Evolutionary conservation across 192 early-diverging fungal species (phyloP).

Genomic region (Haplosporangium gracile): DNA sequence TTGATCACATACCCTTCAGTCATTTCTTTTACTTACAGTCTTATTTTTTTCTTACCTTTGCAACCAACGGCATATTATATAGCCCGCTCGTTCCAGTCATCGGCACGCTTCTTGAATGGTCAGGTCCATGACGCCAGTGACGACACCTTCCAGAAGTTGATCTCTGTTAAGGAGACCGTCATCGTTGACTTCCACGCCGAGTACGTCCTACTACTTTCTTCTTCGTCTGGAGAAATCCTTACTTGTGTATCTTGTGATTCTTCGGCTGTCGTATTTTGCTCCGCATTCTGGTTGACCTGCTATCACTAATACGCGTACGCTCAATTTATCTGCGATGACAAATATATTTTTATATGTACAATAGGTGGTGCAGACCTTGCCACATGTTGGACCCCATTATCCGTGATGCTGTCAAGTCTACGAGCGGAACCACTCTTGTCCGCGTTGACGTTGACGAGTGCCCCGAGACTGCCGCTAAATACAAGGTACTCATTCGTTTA

Average conservation of each 20-base stretch:
- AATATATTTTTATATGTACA: background rate
- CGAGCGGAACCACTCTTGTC: constrained; percentile 77
- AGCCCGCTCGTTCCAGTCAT: constrained; percentile 49
- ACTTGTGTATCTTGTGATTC: background rate
- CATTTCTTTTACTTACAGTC: no score
- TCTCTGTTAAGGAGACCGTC: constrained; percentile 75
- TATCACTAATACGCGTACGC: background rate
- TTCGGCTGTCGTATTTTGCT: background rate
- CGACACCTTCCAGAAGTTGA: constrained; percentile 69
- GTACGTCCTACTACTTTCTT: constrained; percentile 51
- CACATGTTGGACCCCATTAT: constrained; percentile 80
- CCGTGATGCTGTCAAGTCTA: constrained; percentile 69
- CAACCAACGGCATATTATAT: background rate
- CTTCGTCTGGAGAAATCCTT: background rate
- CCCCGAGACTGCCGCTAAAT: constrained; percentile 70
- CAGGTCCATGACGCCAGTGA: constrained; percentile 69
- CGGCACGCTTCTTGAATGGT: constrained; percentile 50
- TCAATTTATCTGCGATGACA: background rate
- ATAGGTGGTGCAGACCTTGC: constrained; percentile 90
- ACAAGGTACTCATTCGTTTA: constrained; percentile 60
- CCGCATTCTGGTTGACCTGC: background rate
- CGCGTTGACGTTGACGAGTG: constrained; percentile 84
- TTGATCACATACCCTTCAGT: no score
- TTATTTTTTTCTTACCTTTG: no score
- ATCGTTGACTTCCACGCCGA: constrained; percentile 88